phyloP scores from a whole-genome alignment of 2,329 filamentous ascomycete species.

The Talaromyces marneffei region DNA sequence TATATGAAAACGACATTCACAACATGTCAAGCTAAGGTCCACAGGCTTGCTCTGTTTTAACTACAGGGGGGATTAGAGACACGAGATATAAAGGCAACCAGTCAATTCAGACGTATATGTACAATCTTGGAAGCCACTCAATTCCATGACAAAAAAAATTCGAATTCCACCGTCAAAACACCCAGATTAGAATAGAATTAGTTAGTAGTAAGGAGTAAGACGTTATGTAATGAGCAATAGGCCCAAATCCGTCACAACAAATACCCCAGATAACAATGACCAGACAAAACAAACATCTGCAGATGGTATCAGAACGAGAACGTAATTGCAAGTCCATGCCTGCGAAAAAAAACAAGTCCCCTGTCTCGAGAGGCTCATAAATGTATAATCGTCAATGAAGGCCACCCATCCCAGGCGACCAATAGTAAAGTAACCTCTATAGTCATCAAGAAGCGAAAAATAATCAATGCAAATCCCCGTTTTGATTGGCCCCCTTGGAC shows the following conservation, averaged over 20 bases:
- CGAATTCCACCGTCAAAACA: neutral
- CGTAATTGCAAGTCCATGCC: slow-evolving; percentile 11
- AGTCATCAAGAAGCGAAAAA: slow-evolving; percentile 26
- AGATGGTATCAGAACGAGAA: slow-evolving; percentile 15
- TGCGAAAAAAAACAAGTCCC: slow-evolving; percentile 1
- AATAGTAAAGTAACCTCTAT: slow-evolving; percentile 36
- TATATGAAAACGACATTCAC: too few relatives aligned
- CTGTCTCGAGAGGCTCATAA: slow-evolving; percentile 33
- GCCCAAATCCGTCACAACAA: neutral
- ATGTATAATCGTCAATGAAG: slow-evolving; percentile 18
- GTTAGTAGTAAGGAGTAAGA: neutral
- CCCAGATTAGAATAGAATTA: slow-evolving; percentile 4
- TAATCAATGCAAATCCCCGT: slow-evolving; percentile 15
- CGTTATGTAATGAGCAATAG: neutral
- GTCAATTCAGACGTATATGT: slow-evolving; percentile 1
- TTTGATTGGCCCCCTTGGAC: slow-evolving; percentile 4
- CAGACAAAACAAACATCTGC: slow-evolving; percentile 8
- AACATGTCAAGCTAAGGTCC: too few relatives aligned
- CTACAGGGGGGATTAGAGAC: too few relatives aligned
- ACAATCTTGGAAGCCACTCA: slow-evolving; percentile 1
- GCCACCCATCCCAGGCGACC: slow-evolving; percentile 23
- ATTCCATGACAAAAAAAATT: neutral
- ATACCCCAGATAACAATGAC: neutral
- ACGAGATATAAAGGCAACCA: neutral
- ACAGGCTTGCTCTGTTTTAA: too few relatives aligned